Conservation (phyloP, 805 yeast genomes). For the Spathaspora girioi region DNA sequence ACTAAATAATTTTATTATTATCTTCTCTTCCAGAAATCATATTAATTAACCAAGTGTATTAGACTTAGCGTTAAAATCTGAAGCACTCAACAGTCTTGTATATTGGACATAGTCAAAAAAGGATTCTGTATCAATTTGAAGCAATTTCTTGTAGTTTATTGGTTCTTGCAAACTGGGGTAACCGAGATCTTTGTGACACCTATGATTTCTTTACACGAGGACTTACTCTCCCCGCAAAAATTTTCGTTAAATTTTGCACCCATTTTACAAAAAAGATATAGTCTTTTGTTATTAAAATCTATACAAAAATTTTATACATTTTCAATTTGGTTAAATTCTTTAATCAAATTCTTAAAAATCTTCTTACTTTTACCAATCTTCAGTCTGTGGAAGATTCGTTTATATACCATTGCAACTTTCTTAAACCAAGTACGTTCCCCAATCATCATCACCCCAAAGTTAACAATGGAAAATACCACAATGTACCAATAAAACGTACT, state of each 20-base stretch:
- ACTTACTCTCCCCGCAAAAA: no score
- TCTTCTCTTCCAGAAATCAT: no score
- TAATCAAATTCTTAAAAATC: constrained; percentile 33
- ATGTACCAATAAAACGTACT: constrained; percentile 48
- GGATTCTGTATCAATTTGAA: no score
- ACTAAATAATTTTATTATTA: no score
- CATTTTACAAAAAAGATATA: not conserved
- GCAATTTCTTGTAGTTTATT: no score
- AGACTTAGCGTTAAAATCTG: no score
- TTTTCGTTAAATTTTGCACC: not conserved
- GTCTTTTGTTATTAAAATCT: not conserved
- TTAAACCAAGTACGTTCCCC: constrained; percentile 45
- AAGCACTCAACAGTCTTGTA: no score
- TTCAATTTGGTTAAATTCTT: constrained; percentile 10
- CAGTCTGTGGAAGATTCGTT: constrained; percentile 25
- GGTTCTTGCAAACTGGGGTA: no score
- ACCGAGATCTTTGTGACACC: no score
- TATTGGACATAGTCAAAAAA: no score
- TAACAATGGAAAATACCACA: constrained; percentile 41
- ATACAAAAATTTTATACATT: constrained; percentile 3
- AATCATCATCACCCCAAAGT: constrained; percentile 44
- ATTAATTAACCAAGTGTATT: no score
- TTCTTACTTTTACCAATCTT: constrained; percentile 30
- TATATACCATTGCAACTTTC: constrained; percentile 37
- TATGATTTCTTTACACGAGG: no score